Percentiles rank a stretch among this genome's conserved stretches.
Conservation (phyloP, 2,329 filamentous ascomycete genomes). For the Aspergillus quadricinctus region DNA sequence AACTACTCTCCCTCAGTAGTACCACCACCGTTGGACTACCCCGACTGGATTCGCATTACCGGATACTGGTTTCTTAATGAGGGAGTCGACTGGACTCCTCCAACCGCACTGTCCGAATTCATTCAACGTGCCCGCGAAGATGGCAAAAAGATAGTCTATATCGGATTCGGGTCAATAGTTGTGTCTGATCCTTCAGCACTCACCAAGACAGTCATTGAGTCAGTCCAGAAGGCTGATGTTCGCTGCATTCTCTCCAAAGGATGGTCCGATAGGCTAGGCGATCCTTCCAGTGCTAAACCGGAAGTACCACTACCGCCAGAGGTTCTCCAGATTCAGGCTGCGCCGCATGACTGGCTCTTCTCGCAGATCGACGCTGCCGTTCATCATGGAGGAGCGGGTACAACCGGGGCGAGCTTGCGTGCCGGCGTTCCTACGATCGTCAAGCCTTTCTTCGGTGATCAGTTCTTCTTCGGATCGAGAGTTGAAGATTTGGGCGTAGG, state of each 20-base stretch:
- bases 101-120: slow-evolving; percentile 70
- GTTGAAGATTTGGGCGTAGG: slow-evolving; percentile 94
- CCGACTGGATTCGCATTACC: slow-evolving; percentile 94
- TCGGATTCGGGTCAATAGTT: slow-evolving; percentile 94
- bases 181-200: slow-evolving; percentile 84
- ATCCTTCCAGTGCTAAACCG: slow-evolving; percentile 53
- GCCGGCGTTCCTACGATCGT: slow-evolving; percentile 92
- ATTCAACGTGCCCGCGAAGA: slow-evolving; percentile 78
- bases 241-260: slow-evolving; percentile 94
- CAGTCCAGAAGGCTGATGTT: slow-evolving; percentile 84
- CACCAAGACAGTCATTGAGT: slow-evolving; percentile 89
- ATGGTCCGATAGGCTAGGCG: slow-evolving; percentile 81
- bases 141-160: slow-evolving; percentile 88
- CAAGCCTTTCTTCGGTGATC: slow-evolving; percentile 95
- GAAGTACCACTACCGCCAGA: slow-evolving; percentile 71
- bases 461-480: slow-evolving; percentile 88
- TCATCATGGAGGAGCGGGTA: slow-evolving; percentile 92
- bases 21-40: slow-evolving; percentile 89
- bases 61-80: slow-evolving; percentile 98
- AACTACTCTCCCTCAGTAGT: slow-evolving; percentile 95
- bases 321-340: slow-evolving; percentile 82
- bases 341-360: slow-evolving; percentile 97
- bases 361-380: slow-evolving; percentile 87
- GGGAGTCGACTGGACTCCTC: slow-evolving; percentile 64
- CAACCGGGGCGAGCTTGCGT: slow-evolving; percentile 85